Evolutionary conservation across 768 basidiomycete species (phyloP).

Genomic region (Coprinopsis cinerea): DNA sequence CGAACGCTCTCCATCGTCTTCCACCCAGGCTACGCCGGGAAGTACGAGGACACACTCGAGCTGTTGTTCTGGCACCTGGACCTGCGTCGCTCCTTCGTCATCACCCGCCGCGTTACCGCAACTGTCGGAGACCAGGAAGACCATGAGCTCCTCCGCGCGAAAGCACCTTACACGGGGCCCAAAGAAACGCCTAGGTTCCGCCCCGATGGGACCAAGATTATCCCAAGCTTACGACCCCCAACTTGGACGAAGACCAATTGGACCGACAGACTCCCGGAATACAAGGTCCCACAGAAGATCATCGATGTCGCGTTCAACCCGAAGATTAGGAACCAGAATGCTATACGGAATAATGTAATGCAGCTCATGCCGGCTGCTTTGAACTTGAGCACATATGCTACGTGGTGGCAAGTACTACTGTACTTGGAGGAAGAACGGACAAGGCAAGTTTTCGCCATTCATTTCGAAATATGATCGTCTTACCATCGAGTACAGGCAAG

Average conservation of each 20-base stretch:
- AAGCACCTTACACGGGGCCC: constrained; percentile 34
- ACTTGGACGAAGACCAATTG: constrained; percentile 33
- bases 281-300: constrained; percentile 23
- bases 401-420: constrained; percentile 39
- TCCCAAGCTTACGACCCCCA: constrained; percentile 33
- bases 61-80: constrained; percentile 36
- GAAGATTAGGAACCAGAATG: constrained; percentile 11
- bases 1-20: constrained; percentile 27
- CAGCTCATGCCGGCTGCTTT: constrained; percentile 31
- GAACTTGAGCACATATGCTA: constrained; percentile 33
- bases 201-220: constrained; percentile 22
- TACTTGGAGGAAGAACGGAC: constrained; percentile 47
- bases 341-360: constrained; percentile 19
- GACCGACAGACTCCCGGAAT: constrained; percentile 26
- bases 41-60: constrained; percentile 43
- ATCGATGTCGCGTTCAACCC: constrained; percentile 26
- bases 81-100: constrained; percentile 34
- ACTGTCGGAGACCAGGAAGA: constrained; percentile 46
- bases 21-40: constrained; percentile 33
- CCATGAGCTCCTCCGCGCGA: constrained; percentile 40
- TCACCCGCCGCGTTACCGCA: constrained; percentile 38
- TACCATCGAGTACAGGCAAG: constrained; percentile 22
- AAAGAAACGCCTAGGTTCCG: constrained; percentile 19
- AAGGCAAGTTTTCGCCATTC: constrained; percentile 25
- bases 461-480: constrained; percentile 3